A percentile compares a stretch with the other conserved stretches of the same genome.
These are phyloP conservation scores for Magnolia sinica DNA, from an alignment of 164 flowering plant species.

Conservation along the genomic window DNA sequence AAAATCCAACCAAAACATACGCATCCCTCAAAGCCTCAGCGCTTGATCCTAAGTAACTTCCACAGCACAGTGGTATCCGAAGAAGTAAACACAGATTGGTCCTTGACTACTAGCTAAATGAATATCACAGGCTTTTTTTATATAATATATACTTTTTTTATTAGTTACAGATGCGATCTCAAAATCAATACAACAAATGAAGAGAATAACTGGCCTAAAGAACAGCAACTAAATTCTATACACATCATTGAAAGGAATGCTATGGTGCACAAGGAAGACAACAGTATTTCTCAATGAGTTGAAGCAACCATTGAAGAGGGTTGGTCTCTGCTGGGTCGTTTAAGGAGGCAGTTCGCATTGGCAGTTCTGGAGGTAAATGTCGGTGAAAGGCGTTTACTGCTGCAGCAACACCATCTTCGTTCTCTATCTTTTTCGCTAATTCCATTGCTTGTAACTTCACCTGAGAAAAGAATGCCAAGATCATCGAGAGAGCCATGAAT, in stretches of 20 bases:
- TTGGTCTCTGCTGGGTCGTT: constrained; percentile 30
- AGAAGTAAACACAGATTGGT: too few species aligned
- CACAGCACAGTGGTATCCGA: too few species aligned
- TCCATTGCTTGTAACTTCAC: constrained; percentile 69
- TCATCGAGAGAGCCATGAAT: not conserved
- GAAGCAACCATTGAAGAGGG: constrained; percentile 66
- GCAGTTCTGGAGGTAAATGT: constrained; percentile 70
- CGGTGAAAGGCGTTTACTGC: constrained; percentile 89
- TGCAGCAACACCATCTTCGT: constrained; percentile 87
- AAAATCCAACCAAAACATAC: too few species aligned
- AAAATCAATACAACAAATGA: not conserved
- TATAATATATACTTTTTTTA: not conserved
- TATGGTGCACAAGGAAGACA: constrained; percentile 50
- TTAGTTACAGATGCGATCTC: not conserved
- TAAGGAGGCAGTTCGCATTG: constrained; percentile 32
- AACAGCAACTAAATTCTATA: constrained; percentile 9
- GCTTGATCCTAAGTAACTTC: too few species aligned
- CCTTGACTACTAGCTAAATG: too few species aligned
- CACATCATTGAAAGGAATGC: constrained; percentile 8
- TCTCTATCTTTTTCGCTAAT: constrained; percentile 59
- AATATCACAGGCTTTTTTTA: too few species aligned
- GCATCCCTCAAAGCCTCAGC: too few species aligned
- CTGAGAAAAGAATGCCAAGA: constrained; percentile 24
- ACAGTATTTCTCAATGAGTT: constrained; percentile 53
- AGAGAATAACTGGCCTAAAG: constrained; percentile 4